phyloP scores from a whole-genome alignment of 2,329 filamentous ascomycete species.

The Epichloe sibirici region DNA sequence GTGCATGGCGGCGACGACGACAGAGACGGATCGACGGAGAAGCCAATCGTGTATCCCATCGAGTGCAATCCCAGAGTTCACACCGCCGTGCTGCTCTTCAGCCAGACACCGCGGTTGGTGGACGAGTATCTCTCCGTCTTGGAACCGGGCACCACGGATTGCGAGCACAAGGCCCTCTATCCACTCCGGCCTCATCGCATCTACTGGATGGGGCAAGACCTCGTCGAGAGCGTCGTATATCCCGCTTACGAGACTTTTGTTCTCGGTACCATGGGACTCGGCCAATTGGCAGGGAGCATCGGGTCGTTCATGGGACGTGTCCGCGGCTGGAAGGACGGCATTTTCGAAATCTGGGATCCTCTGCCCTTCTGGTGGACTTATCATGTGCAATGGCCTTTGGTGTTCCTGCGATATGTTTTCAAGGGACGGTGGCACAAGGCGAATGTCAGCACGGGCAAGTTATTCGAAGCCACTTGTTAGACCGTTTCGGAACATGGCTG shows the following conservation, averaged over 20 bases:
- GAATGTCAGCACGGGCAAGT: slow-evolving; percentile 50
- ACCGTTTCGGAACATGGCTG: too few relatives aligned
- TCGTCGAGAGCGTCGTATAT: slow-evolving; percentile 38
- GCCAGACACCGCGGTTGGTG: slow-evolving; percentile 31
- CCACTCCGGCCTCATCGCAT: slow-evolving; percentile 17
- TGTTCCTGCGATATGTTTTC: slow-evolving; percentile 33
- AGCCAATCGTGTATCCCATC: slow-evolving; percentile 43
- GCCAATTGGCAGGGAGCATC: slow-evolving; percentile 5
- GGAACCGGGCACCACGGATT: slow-evolving; percentile 8
- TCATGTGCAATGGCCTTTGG: slow-evolving; percentile 42
- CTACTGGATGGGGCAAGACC: slow-evolving; percentile 59
- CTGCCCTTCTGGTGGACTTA: slow-evolving; percentile 44
- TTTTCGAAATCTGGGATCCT: slow-evolving; percentile 42
- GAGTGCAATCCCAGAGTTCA: slow-evolving; percentile 61
- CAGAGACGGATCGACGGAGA: neutral
- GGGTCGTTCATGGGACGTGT: slow-evolving; percentile 24
- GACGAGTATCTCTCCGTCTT: slow-evolving; percentile 41
- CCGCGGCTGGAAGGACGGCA: slow-evolving; percentile 41
- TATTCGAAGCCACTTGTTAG: slow-evolving; percentile 13
- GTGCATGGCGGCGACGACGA: slow-evolving; percentile 8
- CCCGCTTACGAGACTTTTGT: slow-evolving; percentile 26
- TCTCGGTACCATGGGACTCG: slow-evolving; percentile 9
- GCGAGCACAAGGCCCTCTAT: slow-evolving; percentile 9
- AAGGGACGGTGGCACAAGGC: slow-evolving; percentile 47
- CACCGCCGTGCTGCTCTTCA: slow-evolving; percentile 53